Evolutionary conservation across 2,329 filamentous ascomycete species (phyloP).

Genomic region (Emydomyces testavorans): DNA sequence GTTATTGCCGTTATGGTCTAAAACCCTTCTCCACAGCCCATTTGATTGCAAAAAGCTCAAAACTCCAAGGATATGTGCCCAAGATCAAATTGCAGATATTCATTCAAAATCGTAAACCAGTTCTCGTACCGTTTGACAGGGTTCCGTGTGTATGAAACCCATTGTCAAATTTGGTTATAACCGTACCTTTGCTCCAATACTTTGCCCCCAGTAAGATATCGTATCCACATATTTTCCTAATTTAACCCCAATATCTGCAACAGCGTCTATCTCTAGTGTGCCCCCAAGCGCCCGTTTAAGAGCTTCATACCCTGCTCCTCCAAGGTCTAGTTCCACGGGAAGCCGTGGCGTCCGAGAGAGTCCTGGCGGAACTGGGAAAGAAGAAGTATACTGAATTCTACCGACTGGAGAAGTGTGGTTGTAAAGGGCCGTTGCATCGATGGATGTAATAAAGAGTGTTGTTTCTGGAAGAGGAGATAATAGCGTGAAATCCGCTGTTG

Average conservation of each 20-base stretch:
- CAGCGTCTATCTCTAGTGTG: slow-evolving; percentile 62
- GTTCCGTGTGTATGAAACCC: not conserved
- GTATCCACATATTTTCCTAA: slow-evolving; percentile 64
- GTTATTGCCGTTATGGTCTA: not conserved
- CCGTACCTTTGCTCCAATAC: slow-evolving; percentile 55
- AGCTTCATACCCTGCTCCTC: slow-evolving; percentile 70
- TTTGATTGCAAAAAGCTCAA: not conserved
- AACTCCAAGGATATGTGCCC: not conserved
- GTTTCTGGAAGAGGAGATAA: slow-evolving; percentile 64
- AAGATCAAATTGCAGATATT: too few relatives aligned
- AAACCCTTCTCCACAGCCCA: not conserved
- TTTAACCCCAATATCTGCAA: slow-evolving; percentile 61
- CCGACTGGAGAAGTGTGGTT: slow-evolving; percentile 69
- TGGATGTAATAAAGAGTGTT: slow-evolving; percentile 61
- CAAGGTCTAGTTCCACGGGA: slow-evolving; percentile 69
- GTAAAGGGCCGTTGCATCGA: slow-evolving; percentile 79
- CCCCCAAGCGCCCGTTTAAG: slow-evolving; percentile 71
- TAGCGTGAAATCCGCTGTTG: slow-evolving; percentile 73
- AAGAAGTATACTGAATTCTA: slow-evolving; percentile 59
- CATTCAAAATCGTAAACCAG: not conserved
- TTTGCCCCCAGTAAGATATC: slow-evolving; percentile 58
- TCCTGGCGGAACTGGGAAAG: slow-evolving; percentile 68
- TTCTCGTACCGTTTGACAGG: not conserved
- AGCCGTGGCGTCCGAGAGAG: slow-evolving; percentile 59
- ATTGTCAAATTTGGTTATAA: slow-evolving; percentile 17